A percentile compares a stretch with the other conserved stretches of the same genome.
Evolutionary conservation across 768 basidiomycete genomes (phyloP).

Genomic region (Pulveroboletus sp.): DNA sequence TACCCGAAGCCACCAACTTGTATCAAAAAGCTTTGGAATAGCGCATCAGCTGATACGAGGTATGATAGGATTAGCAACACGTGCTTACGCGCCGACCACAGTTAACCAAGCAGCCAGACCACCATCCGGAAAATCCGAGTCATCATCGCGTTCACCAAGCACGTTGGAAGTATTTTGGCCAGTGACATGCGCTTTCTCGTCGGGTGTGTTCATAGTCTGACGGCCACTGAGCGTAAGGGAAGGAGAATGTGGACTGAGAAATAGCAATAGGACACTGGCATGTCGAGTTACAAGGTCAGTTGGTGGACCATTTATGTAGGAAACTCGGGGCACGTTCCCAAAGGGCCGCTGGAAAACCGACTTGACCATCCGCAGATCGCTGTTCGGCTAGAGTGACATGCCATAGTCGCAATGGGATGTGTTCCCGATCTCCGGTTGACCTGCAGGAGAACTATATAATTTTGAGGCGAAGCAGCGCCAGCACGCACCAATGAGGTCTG

Average conservation of each 20-base stretch:
- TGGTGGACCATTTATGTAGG: neutral
- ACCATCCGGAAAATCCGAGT: conserved; percentile 19
- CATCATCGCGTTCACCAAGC: neutral
- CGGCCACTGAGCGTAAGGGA: neutral
- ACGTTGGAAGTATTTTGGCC: neutral
- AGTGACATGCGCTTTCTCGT: neutral
- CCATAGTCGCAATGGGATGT: neutral
- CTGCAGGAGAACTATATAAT: conserved; percentile 1
- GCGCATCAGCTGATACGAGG: neutral
- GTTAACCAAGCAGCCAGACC: conserved; percentile 25
- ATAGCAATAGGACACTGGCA: neutral
- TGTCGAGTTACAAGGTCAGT: neutral
- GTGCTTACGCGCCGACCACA: conserved; percentile 21
- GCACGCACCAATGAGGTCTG: neutral
- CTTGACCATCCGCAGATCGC: neutral
- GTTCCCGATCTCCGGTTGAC: neutral
- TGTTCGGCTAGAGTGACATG: conserved; percentile 7
- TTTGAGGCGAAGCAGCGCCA: neutral
- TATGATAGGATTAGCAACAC: neutral
- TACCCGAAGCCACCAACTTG: conserved; percentile 38
- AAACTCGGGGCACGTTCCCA: neutral
- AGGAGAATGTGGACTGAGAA: neutral
- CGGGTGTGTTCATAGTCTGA: conserved; percentile 3
- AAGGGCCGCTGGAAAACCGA: neutral
- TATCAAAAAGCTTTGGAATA: conserved; percentile 27